Evolutionary conservation across 2,329 filamentous ascomycete species (phyloP), one percentile per base, ranked within the genome.

Genomic region (Pseudogymnoascus sp.): DNA sequence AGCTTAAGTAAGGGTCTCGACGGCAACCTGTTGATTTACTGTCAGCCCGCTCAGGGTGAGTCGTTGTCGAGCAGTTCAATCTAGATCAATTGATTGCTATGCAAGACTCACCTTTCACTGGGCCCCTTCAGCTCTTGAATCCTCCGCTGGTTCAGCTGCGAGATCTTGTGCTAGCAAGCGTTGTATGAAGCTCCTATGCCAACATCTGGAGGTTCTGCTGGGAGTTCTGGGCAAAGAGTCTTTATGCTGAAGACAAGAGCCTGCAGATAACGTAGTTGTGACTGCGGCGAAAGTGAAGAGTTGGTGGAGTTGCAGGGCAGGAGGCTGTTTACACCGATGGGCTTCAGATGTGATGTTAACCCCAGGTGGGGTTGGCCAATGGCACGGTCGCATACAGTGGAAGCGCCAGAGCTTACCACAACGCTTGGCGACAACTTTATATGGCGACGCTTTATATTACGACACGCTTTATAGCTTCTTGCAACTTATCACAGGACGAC

Each of bases 361-460:
- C 50, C 50, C 50, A 56, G 50, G 50, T 56, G 50, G 29, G 50
- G 50, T 56, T 56, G 50, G 50, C 50, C 50, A 56, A 56, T 56
- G 50, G 50, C 29, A 56, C 50, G 50, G 50, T 21, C 50, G 50
- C 50, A 56, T 56, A 56, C 50, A 56, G 33, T 33, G 33, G 50
- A 56, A 35, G 50, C 29, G 50, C 29, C 50, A 56, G 50, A 56
- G 50, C 50, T 56, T 21, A 56, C 50, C 50, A 56, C 50, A 33
- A 56, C 23, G 50, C 50, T 56, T 56, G 50, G 50, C 50, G 17
- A 15, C 50, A 56, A 33, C 50, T 56, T 33, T 56, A 56, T 56
- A 56, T 35, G 50, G 29, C 50, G 29, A 56, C 50, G 15, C 50
- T 56, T 56, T 35, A 56, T 7, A 56, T 56, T 56, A 56, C 50